These are phyloP conservation scores for Pleurotus eryngii DNA, from an alignment of 768 basidiomycete species.

Conservation along the genomic window DNA sequence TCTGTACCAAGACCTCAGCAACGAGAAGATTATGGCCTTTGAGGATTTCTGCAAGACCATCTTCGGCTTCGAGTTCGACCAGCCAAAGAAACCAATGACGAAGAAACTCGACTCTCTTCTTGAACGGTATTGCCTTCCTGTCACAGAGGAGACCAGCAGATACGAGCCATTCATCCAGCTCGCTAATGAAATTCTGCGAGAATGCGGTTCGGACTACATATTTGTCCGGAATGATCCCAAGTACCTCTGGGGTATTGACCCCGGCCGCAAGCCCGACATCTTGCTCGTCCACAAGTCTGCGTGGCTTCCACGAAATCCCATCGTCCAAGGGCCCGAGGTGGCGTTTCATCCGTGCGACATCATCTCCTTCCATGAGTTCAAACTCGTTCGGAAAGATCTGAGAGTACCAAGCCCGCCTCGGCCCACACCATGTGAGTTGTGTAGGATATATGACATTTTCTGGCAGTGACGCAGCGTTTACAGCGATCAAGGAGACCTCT, in stretches of 20 bases:
- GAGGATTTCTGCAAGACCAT: neutral
- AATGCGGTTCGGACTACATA: neutral
- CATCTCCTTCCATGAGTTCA: constrained; percentile 5
- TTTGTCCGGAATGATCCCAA: constrained; percentile 8
- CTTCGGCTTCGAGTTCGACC: neutral
- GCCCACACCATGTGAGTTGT: neutral
- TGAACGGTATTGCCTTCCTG: neutral
- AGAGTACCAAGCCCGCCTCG: neutral
- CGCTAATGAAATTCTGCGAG: neutral
- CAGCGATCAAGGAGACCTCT: neutral
- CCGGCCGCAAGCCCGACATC: constrained; percentile 1
- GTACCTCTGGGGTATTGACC: neutral
- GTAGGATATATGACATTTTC: neutral
- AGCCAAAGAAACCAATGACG: neutral
- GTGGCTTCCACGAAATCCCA: neutral
- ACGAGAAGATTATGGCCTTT: neutral
- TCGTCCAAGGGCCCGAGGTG: neutral
- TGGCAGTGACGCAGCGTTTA: neutral
- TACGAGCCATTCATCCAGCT: neutral
- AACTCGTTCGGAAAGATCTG: neutral
- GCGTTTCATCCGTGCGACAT: constrained; percentile 1
- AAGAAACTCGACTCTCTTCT: neutral
- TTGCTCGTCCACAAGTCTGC: neutral
- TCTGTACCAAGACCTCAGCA: constrained; percentile 3
- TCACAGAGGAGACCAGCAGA: neutral